Percentiles rank a stretch among this genome's conserved stretches.
phyloP scores from a whole-genome alignment of 768 basidiomycete genomes.

The Termitomyces sp. region DNA sequence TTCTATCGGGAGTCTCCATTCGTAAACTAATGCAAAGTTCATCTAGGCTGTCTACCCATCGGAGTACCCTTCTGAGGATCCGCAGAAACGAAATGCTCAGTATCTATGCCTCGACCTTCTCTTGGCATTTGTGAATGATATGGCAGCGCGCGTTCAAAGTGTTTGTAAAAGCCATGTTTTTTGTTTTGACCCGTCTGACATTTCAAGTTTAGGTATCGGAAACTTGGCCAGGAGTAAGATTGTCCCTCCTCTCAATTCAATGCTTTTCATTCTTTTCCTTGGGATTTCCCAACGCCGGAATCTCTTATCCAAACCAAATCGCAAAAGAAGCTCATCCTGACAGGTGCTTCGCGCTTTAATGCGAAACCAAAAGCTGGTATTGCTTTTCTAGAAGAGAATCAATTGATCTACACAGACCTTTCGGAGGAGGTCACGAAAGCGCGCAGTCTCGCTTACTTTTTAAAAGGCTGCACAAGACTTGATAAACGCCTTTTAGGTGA shows the following conservation, averaged over 20 bases:
- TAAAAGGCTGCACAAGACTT: slow-evolving; percentile 79
- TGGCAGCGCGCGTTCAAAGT: slow-evolving; percentile 62
- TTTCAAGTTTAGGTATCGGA: slow-evolving; percentile 34
- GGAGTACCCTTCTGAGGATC: slow-evolving; percentile 55
- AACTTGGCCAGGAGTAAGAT: slow-evolving; percentile 62
- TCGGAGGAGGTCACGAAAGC: slow-evolving; percentile 52
- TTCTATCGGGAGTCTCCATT: not conserved
- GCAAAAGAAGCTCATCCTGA: slow-evolving; percentile 80
- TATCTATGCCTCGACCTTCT: slow-evolving; percentile 86
- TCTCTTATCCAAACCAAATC: slow-evolving; percentile 69
- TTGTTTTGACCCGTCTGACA: slow-evolving; percentile 6
- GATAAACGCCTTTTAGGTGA: slow-evolving; percentile 95
- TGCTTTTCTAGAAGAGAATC: slow-evolving; percentile 88
- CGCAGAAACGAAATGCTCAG: slow-evolving; percentile 75
- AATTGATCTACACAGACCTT: slow-evolving; percentile 74
- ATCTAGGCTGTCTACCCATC: slow-evolving; percentile 76
- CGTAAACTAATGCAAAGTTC: not conserved
- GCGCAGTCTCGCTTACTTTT: slow-evolving; percentile 76
- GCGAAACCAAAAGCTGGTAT: slow-evolving; percentile 88
- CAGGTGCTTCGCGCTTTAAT: slow-evolving; percentile 87
- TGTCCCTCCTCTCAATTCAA: not conserved
- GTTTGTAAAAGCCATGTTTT: slow-evolving; percentile 28
- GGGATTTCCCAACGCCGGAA: slow-evolving; percentile 58
- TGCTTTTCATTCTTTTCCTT: not conserved
- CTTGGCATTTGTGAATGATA: slow-evolving; percentile 82